Evolutionary conservation across 495 filamentous ascomycete genomes (phyloP), one percentile per base, ranked within the genome.

Genomic region (Neurospora sp.): DNA sequence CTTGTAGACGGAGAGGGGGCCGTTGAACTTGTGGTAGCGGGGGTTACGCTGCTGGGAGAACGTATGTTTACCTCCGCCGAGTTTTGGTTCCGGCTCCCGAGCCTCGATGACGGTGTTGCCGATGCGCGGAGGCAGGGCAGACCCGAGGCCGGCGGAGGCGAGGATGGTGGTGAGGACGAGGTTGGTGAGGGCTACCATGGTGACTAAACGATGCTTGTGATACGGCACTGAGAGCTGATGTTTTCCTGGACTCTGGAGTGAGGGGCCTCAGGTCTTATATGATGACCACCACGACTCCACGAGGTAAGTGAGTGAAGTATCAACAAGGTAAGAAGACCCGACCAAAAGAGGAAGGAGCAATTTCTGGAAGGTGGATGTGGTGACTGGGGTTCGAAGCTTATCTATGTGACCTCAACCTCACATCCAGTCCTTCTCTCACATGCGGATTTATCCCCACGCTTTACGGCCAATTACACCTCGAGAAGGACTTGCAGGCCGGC

Each of bases 11-110:
- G 88, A 86, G 38, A 82, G 77, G 7, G 85, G 85, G 31, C 88
- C 88, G 74, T 88, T 82, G 69, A 78, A 79, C 53, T 81, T 75
- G 53, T 59, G 48, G 69, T 85, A 84, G 70, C 80, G 76, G 37
- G 81, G 81, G 72, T 87, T 89, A 69, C 83, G 84, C 35, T 86
- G 80, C 71, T 87, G 86, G 45, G 87, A 83, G 65, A 91, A 78
- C 68, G 85, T 87, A 78, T 87, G 70, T 35, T 71, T 73, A 22
- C 77, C 76, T 20, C 35, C 22, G 44, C 42, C 61, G 22, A 69
- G 37, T 31, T 31, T 31, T 16, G 22, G 2, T 31, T 61, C 6
- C 27, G 71, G 9, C 70, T 61, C 40, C 18, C 31, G 42, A 40
- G 68, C 40, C 12, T 71, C 48, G 45, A 75, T 45, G 31, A 69